A percentile compares a stretch with the other conserved stretches of the same genome.
Evolutionary conservation across 139 green algal genomes (phyloP).

Genomic region (Diplosphaera chodatii): DNA sequence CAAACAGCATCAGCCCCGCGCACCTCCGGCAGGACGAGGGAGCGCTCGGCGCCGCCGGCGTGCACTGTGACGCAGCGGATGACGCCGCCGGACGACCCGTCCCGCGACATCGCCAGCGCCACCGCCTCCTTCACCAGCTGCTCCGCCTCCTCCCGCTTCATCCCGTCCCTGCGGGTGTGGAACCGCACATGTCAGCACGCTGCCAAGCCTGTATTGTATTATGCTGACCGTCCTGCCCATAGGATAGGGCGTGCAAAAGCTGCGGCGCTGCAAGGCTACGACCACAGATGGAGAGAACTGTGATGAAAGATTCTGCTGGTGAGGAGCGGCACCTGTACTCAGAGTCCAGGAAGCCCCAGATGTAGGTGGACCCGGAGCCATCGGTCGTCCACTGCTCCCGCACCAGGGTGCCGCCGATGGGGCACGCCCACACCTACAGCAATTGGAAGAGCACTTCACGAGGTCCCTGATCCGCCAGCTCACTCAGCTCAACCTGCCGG

Average conservation of each 20-base stretch:
- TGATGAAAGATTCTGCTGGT: too few species aligned
- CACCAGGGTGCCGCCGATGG: conserved; percentile 79
- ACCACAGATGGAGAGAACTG: too few species aligned
- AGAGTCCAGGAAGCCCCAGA: conserved; percentile 81
- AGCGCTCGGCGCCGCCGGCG: conserved; percentile 44
- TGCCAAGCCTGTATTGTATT: too few species aligned
- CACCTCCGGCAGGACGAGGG: conserved; percentile 14
- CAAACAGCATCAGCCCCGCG: too few species aligned
- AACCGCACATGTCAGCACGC: too few species aligned
- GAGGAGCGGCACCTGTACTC: too few species aligned
- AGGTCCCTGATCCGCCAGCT: too few species aligned
- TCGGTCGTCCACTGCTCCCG: conserved; percentile 80
- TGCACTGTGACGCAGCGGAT: conserved; percentile 70
- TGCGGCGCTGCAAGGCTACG: too few species aligned
- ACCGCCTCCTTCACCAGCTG: conserved; percentile 59
- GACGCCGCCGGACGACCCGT: conserved; percentile 73
- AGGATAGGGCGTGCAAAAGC: too few species aligned
- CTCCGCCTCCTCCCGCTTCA: conserved; percentile 73
- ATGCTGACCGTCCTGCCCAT: too few species aligned
- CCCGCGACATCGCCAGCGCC: conserved; percentile 75
- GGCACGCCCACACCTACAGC: conserved; percentile 71
- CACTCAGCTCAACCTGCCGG: too few species aligned
- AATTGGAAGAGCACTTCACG: not conserved
- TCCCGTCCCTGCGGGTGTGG: conserved; percentile 70
- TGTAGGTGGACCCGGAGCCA: conserved; percentile 83